Percentiles rank a stretch among this genome's conserved stretches.
Evolutionary conservation across 495 filamentous ascomycete genomes (phyloP).

Genomic region (Hypomontagnella monticulosa): DNA sequence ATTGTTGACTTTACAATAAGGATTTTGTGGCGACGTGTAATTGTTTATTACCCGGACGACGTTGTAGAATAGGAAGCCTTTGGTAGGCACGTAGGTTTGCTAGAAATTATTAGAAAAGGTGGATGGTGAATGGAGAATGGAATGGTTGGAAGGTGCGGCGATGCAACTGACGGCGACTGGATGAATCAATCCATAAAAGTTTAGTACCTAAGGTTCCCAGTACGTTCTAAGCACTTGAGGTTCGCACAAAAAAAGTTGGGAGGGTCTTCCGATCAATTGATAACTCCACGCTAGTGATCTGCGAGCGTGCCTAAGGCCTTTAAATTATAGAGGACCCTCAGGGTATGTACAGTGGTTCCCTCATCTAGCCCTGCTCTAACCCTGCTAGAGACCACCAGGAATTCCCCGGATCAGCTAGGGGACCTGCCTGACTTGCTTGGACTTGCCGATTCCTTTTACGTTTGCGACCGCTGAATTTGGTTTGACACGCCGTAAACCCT

Average conservation of each 20-base stretch:
- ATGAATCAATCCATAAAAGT: too few relatives aligned
- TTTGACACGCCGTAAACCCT: constrained; percentile 29
- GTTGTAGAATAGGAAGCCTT: neutral
- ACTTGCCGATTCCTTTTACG: constrained; percentile 10
- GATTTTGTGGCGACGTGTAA: too few relatives aligned
- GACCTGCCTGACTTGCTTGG: constrained; percentile 12
- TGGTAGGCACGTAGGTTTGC: neutral
- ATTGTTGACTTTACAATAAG: neutral
- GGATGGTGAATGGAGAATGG: neutral
- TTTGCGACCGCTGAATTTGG: constrained; percentile 23
- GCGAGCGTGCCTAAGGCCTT: constrained; percentile 34
- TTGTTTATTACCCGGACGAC: too few relatives aligned
- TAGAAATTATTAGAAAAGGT: neutral
- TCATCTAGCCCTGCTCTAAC: too few relatives aligned
- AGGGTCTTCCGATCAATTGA: constrained; percentile 25
- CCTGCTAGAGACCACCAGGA: constrained; percentile 36
- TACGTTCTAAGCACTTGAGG: too few relatives aligned
- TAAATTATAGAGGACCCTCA: neutral
- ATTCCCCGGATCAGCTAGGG: constrained; percentile 31
- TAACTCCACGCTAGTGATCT: constrained; percentile 28
- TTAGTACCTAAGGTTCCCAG: neutral
- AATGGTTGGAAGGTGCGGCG: neutral
- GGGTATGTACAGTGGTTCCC: constrained; percentile 2
- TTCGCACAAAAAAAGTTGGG: constrained; percentile 16
- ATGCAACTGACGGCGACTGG: constrained; percentile 2